phyloP scores from a whole-genome alignment of 495 filamentous ascomycete genomes.

The Bombardia bombarda region DNA sequence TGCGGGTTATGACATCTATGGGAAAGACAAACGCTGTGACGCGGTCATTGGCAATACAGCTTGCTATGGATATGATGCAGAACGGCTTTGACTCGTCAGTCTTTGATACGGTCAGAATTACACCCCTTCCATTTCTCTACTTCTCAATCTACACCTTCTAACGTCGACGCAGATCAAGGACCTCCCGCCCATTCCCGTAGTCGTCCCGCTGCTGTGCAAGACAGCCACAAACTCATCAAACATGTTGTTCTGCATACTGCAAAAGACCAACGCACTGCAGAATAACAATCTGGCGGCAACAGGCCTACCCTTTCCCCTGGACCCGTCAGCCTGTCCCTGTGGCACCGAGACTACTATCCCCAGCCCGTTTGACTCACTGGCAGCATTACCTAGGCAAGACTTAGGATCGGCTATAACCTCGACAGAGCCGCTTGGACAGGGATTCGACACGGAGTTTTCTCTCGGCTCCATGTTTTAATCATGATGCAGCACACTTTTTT shows the following conservation, averaged over 20 bases:
- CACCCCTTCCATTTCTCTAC: no score
- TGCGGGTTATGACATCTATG: neutral
- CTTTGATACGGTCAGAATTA: slow-evolving; percentile 1
- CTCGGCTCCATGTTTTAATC: no score
- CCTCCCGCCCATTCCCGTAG: neutral
- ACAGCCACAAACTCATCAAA: neutral
- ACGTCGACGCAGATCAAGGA: slow-evolving; percentile 1
- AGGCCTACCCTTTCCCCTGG: no score
- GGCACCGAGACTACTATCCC: no score
- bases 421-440: no score
- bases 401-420: no score
- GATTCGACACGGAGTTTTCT: no score
- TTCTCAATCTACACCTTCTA: neutral
- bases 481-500: no score
- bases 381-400: no score
- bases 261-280: neutral
- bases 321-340: no score
- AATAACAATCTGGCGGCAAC: no score
- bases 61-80: slow-evolving; percentile 7
- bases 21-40: slow-evolving; percentile 1
- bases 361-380: no score
- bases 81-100: neutral
- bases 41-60: slow-evolving; percentile 6
- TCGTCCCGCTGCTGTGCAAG: neutral
- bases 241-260: slow-evolving; percentile 1